A percentile compares a stretch with the other conserved stretches of the same genome.
phyloP scores from a whole-genome alignment of 164 flowering plant species.

The Cinnamomum micranthum region DNA sequence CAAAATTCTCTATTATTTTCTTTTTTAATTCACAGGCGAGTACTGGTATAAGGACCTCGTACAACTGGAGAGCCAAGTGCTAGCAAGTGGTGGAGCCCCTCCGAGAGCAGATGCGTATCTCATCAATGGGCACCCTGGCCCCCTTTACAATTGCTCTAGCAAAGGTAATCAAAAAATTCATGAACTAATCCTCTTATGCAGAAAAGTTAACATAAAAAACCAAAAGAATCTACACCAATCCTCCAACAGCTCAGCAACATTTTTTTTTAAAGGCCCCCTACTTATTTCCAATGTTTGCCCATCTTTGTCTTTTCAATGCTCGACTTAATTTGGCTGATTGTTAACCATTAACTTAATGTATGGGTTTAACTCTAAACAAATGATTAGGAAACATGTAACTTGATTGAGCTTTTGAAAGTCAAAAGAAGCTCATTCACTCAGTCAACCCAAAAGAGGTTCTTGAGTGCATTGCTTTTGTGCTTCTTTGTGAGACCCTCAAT shows the following conservation, averaged over 20 bases:
- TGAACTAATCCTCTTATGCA: not conserved
- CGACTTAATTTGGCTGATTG: too few species aligned
- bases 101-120: constrained; percentile 51
- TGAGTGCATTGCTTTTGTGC: not conserved
- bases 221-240: constrained; percentile 6
- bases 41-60: constrained; percentile 44
- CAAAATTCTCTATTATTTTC: not conserved
- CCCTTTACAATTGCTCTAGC: constrained; percentile 54
- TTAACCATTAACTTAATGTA: not conserved
- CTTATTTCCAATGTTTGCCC: too few species aligned
- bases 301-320: too few species aligned
- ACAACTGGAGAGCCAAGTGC: constrained; percentile 35
- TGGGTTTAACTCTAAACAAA: not conserved
- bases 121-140: constrained; percentile 75
- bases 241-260: not conserved
- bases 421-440: not conserved
- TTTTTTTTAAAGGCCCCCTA: too few species aligned
- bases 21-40: constrained; percentile 37
- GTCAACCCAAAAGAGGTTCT: not conserved
- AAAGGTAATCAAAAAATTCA: constrained; percentile 36
- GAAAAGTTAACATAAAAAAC: not conserved
- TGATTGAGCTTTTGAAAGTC: not conserved
- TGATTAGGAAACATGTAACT: not conserved
- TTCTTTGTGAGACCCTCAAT: not conserved
- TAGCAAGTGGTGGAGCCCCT: constrained; percentile 54